A percentile compares a stretch with the other conserved stretches of the same genome.
phyloP scores from a whole-genome alignment of 2,329 filamentous ascomycete species.

The Cadophora malorum region DNA sequence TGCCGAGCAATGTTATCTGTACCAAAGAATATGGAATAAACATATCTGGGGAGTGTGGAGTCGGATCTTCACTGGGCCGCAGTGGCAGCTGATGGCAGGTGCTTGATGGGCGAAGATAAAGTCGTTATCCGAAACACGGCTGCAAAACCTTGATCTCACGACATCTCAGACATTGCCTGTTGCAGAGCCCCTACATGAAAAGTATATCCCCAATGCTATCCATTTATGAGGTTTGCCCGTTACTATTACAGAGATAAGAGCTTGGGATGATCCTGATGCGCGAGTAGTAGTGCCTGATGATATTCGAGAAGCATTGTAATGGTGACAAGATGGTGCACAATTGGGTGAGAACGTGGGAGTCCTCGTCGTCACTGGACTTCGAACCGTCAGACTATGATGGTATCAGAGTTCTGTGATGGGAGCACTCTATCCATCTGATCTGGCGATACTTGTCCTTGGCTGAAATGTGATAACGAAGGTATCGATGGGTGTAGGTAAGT shows the following conservation, averaged over 20 bases:
- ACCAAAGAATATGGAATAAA: background rate
- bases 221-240: background rate
- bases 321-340: background rate
- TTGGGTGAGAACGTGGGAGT: background rate
- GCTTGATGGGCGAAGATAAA: slow-evolving; percentile 5
- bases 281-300: background rate
- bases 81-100: background rate
- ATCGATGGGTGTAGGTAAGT: no score
- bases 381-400: background rate
- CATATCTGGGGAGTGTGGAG: slow-evolving; percentile 11
- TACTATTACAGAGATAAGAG: background rate
- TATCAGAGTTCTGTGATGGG: background rate
- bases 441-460: background rate
- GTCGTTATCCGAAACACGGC: slow-evolving; percentile 15
- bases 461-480: background rate
- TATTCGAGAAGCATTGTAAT: background rate
- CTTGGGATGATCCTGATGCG: background rate
- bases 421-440: no score
- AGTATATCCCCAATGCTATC: slow-evolving; percentile 7
- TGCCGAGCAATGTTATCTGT: slow-evolving; percentile 1
- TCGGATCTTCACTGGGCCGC: slow-evolving; percentile 14
- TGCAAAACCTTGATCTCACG: slow-evolving; percentile 3
- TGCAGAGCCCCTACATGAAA: background rate
- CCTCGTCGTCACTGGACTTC: background rate
- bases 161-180: slow-evolving; percentile 1